Evolutionary conservation across 306 rosid species (phyloP), one percentile per base, ranked within the genome.

Genomic region (Rosa chinensis): DNA sequence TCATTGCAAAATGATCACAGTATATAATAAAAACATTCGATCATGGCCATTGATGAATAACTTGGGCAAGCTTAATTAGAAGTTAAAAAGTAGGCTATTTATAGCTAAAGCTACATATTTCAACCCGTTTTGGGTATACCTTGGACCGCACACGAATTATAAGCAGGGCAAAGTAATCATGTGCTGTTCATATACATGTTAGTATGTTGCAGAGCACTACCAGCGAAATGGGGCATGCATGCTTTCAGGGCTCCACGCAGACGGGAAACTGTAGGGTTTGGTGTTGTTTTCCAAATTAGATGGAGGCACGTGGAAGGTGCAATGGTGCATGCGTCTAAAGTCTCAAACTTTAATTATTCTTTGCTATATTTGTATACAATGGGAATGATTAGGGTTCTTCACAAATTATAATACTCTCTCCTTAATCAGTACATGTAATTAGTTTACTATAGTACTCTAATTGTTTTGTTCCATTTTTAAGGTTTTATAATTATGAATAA

Each of bases 261-360:
- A 5, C 6, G 61, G 20, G 37, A 39, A 68, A 47, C 76, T 47
- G 28, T 76, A 61, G 69, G 55, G 55, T 62, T 70, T 35, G 61
- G 78, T 70, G 80, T n/a, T 66, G 37, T 14, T 14, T 71, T 76
- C 77, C 84, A 28, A 80, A 74, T 73, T 66, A 53, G 13, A 66
- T 23, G 62, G 85, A 39, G 70, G 70, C 81, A 82, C 75, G 78
- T 82, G 78, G 81, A 50, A 76, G 21, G 72, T 18, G 58, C 37
- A 35, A 50, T 70, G 21, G 72, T 18, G 58, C 37, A 35, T 37
- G 70, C 42, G 2, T 23, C 53, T 43, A 5, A 64, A 53, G 50
- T 72, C 66, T 28, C 23, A 14, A 61, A 52, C 32, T 18, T 25
- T 8, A 8, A 72, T 64, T 10, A 73, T 64, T 66, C 20, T 43